Evolutionary conservation across 345 rosid genomes (phyloP), one percentile per base, ranked within the genome.

Genomic region (Turritis glabra): DNA sequence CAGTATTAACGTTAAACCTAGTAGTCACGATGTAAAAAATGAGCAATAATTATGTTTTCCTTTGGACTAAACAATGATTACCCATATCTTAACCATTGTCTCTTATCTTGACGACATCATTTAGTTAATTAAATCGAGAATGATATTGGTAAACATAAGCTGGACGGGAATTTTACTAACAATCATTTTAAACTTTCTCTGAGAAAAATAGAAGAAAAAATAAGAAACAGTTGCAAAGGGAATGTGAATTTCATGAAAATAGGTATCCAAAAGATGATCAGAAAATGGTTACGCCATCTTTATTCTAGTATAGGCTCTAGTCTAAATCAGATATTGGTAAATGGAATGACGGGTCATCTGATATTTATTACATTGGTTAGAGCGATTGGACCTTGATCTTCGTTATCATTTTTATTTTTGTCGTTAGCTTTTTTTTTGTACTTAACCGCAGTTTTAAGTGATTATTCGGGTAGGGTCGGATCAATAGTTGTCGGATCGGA

Each of bases 301-400:
- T 30, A 32, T 2, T 57, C 50, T 58, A 59, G n/a, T 37, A 48
- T 29, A 5, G 41, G 65, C 65, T 62, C 74, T 69, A 25, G 71
- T 76, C 75, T 46, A 63, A 69, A 76, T 69, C 70, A 76, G 58
- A 69, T 61, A 30, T 76, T 60, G 69, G 74, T 76, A 76, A 76
- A 30, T 52, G 74, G 70, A 62, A 61, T 32, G 69, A 76, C 22
- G 18, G 64, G 71, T 69, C 71, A 69, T 69, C 70, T 48, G 50
- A 56, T 75, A 64, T 22, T 38, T 63, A 48, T 5, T 29, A 11
- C 53, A 58, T 54, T 57, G 57, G 43, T 62, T 69, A 25, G 50
- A 63, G 32, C 14, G 48, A 62, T 76, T 62, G 8, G 75, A 76
- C 70, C 58, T 69, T 76, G 23, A 68, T 52, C 8, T 38, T 2